Evolutionary conservation across 2,329 filamentous ascomycete species (phyloP).

Genomic region (Calonectria montana): DNA sequence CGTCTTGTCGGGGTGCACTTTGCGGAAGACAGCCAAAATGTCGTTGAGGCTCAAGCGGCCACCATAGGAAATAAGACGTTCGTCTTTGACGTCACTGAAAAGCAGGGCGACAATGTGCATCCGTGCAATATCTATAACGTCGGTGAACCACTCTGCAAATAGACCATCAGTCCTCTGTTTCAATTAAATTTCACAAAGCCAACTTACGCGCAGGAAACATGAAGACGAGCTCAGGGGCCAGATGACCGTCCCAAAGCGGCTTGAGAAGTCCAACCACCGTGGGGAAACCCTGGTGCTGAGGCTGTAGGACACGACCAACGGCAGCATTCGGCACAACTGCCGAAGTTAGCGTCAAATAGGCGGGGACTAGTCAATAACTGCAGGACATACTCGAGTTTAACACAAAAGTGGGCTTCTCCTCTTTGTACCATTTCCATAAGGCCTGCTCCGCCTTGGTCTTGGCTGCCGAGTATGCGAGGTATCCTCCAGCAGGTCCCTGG

Average conservation of each 20-base stretch:
- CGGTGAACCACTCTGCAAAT: slow-evolving; percentile 13
- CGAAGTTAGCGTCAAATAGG: background rate
- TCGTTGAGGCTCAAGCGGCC: slow-evolving; percentile 13
- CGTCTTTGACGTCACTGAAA: background rate
- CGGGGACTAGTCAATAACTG: background rate
- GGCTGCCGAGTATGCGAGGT: slow-evolving; percentile 4
- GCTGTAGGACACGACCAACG: slow-evolving; percentile 1
- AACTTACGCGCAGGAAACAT: slow-evolving; percentile 14
- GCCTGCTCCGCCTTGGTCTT: slow-evolving; percentile 22
- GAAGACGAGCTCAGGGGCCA: background rate
- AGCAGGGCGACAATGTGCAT: slow-evolving; percentile 9
- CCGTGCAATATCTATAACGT: slow-evolving; percentile 7
- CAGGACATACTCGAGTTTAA: slow-evolving; percentile 6
- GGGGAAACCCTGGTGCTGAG: slow-evolving; percentile 9
- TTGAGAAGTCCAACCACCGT: slow-evolving; percentile 3
- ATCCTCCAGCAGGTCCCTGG: slow-evolving; percentile 4
- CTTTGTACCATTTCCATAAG: slow-evolving; percentile 14
- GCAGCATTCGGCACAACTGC: slow-evolving; percentile 9
- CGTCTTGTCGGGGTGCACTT: background rate
- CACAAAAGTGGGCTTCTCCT: slow-evolving; percentile 14
- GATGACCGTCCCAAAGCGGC: slow-evolving; percentile 12
- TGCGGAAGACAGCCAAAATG: slow-evolving; percentile 7
- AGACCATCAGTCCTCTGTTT: background rate
- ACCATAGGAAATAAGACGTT: slow-evolving; percentile 8
- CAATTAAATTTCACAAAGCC: background rate